Base-by-base conservation (phyloP, 306 rosid genomes). In the Medicago arabica region DNA sequence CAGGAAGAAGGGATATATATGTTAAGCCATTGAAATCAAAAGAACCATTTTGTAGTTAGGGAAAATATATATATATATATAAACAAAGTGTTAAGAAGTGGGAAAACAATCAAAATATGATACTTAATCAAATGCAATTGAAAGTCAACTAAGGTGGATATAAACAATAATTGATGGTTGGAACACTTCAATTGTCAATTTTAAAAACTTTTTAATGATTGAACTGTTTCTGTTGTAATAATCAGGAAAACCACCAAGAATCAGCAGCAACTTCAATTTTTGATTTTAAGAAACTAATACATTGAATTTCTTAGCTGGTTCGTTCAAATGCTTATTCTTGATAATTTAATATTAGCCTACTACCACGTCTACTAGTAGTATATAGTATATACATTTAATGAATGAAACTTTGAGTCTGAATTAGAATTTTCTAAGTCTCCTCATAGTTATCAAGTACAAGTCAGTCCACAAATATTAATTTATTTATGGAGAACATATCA, bases 131-230 rank as follows among this genome's bases (percentile, higher is more conserved):
- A 80, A 9, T 44, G 46, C 18, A 79, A 46, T 16, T 50, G 4
- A 77, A 83, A 71, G 81, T 67, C 76, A 75, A 71, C 76, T 47
- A 49, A 58, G 53, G 78, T 49, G 25, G 71, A 47, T 83, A 47
- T 83, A 78, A 55, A 69, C 53, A 76, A 67, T 69, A 54, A 81
- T 55, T 64, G 41, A 79, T 64, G 68, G 67, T 68, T 19, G 83
- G 13, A 46, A 21, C 18, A 39, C 46, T 69, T 74, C 63, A 74
- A 49, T 77, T 49, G 13, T 74, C 79, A 75, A 44, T 12, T 3
- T 69, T 75, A 60, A 74, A 73, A 57, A 41, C 3, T 8, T 15
- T 38, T 43, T 76, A 69, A 65, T 50, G 41, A 47, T 23, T 36
- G 46, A 16, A 58, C 58, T 6, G 16, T 47, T 67, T 80, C 39